Conservation (phyloP, 2,329 filamentous ascomycete species). For the Cadophora sp. region DNA sequence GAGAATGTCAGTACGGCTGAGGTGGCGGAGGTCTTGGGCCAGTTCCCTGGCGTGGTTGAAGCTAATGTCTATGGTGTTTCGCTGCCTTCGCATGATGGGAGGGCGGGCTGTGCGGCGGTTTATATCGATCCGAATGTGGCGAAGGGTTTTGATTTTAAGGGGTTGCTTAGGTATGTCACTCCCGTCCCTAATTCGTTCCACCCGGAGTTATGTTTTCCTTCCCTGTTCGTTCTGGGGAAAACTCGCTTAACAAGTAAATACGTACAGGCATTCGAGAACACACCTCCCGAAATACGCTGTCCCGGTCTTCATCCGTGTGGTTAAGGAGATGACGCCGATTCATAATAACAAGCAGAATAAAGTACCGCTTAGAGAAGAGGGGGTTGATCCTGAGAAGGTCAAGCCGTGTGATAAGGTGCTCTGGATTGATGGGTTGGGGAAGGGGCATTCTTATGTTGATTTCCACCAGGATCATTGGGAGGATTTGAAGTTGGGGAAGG, state of each 20-base stretch:
- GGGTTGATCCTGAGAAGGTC: slow-evolving; percentile 63
- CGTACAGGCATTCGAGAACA: slow-evolving; percentile 56
- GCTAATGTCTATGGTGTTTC: slow-evolving; percentile 75
- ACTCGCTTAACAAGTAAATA: background rate
- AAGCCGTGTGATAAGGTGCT: slow-evolving; percentile 51
- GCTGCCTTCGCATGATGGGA: slow-evolving; percentile 70
- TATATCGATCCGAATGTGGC: slow-evolving; percentile 59
- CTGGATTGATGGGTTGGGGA: slow-evolving; percentile 65
- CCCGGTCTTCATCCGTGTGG: slow-evolving; percentile 73
- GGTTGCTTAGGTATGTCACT: slow-evolving; percentile 57
- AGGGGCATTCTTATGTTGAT: slow-evolving; percentile 61
- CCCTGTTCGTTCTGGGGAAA: background rate
- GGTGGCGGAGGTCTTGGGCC: slow-evolving; percentile 68
- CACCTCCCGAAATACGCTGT: slow-evolving; percentile 77
- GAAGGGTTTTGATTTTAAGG: slow-evolving; percentile 63
- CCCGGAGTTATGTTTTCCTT: background rate
- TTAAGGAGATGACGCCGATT: slow-evolving; percentile 64
- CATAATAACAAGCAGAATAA: slow-evolving; percentile 87
- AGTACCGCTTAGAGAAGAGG: slow-evolving; percentile 70
- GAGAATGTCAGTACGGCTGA: slow-evolving; percentile 73
- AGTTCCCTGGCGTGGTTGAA: slow-evolving; percentile 64
- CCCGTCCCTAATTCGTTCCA: background rate
- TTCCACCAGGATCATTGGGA: slow-evolving; percentile 68
- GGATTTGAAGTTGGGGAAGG: slow-evolving; percentile 51
- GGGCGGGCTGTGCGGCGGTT: slow-evolving; percentile 71